phyloP scores from a whole-genome alignment of 768 basidiomycete genomes.

The Termitomyces sp. region DNA sequence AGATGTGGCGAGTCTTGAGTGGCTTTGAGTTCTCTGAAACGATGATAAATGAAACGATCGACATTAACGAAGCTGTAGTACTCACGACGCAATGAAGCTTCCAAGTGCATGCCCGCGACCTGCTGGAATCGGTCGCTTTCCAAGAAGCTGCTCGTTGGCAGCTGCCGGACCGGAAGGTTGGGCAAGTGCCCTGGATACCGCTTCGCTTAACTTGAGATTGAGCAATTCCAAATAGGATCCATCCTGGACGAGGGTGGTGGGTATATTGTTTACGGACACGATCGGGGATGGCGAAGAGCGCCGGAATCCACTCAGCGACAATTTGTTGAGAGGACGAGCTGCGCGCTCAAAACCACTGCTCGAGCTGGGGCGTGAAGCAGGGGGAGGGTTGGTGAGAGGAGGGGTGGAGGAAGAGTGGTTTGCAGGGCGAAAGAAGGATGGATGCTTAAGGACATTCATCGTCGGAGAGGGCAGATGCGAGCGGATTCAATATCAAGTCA shows the following conservation, averaged over 20 bases:
- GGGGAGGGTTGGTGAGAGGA: conserved; percentile 21
- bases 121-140: conserved; percentile 66
- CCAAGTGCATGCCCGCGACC: conserved; percentile 69
- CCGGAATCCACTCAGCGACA: conserved; percentile 55
- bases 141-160: conserved; percentile 49
- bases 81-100: conserved; percentile 65
- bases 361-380: conserved; percentile 32
- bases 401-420: conserved; percentile 62
- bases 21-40: conserved; percentile 60
- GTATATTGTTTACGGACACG: conserved; percentile 25
- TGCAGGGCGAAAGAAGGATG: conserved; percentile 57
- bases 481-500: not conserved
- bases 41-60: conserved; percentile 8
- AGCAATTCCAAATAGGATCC: conserved; percentile 77
- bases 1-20: conserved; percentile 59
- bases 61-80: conserved; percentile 13
- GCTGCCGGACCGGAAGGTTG: conserved; percentile 53
- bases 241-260: conserved; percentile 58
- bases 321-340: conserved; percentile 48
- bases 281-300: conserved; percentile 45
- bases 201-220: conserved; percentile 73
- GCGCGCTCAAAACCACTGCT: conserved; percentile 34
- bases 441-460: conserved; percentile 66
- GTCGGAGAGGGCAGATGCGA: conserved; percentile 21
- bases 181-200: conserved; percentile 68